These are phyloP conservation scores for Triticum turgidum DNA, from an alignment of 176 grass and related monocot genomes.

Conservation along the genomic window DNA sequence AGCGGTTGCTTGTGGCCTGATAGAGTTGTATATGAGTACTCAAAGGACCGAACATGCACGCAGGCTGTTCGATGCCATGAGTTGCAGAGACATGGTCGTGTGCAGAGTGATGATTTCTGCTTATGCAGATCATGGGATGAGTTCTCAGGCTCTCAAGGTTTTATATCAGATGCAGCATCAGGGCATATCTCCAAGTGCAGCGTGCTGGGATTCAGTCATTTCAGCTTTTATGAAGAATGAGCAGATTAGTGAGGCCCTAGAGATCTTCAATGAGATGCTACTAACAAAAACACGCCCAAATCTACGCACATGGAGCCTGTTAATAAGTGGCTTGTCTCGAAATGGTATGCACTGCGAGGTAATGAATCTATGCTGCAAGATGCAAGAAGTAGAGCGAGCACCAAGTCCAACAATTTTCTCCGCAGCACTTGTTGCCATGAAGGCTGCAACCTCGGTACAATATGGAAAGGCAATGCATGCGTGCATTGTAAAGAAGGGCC, in stretches of 20 bases:
- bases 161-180: constrained; percentile 67
- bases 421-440: constrained; percentile 39
- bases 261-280: constrained; percentile 60
- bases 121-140: constrained; percentile 49
- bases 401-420: constrained; percentile 70
- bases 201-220: constrained; percentile 64
- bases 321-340: constrained; percentile 52
- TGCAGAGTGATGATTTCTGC: constrained; percentile 62
- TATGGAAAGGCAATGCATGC: constrained; percentile 41
- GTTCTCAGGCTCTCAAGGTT: constrained; percentile 54
- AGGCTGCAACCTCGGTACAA: neutral
- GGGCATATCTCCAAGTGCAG: constrained; percentile 54
- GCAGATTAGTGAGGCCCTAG: constrained; percentile 43
- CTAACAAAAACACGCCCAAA: constrained; percentile 52
- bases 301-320: constrained; percentile 55
- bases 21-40: constrained; percentile 58
- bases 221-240: constrained; percentile 41
- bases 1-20: constrained; percentile 50
- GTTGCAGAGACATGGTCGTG: constrained; percentile 42
- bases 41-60: constrained; percentile 45
- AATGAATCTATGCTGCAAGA: constrained; percentile 45
- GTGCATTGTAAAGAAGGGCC: constrained; percentile 35
- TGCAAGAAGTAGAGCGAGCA: constrained; percentile 52
- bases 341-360: constrained; percentile 51
- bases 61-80: constrained; percentile 41